Base-by-base conservation (phyloP, 441 rosid genomes). In the Lepidium campestre region DNA sequence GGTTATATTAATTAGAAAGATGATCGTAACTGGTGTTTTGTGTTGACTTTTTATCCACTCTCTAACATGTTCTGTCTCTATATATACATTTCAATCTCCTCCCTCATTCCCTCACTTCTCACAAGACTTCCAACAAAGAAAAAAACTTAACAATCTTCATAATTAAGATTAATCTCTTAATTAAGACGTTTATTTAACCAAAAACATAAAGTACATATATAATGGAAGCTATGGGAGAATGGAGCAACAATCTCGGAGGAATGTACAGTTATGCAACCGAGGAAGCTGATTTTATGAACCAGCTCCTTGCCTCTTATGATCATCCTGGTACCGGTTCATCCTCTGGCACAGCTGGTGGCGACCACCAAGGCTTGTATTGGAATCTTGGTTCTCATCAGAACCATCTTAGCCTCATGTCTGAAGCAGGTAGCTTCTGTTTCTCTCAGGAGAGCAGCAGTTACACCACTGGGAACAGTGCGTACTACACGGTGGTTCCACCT, bases 271-370 rank as follows among this genome's bases (percentile, higher is more conserved):
- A 57, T 10, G 62, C 71, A 29, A 39, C 48, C 10, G 91, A 90
- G 55, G 98, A 92, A 72, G 85, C 85, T n/a, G 85, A 90, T 68
- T 88, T 90, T 87, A 80, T 84, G 91, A 86, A 82, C 15, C 85
- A 85, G 41, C 76, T 90, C 71, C 89, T 86, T 4, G 78, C 76
- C 10, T 79, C 75, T 29, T 75, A 60, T 70, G 70, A 80, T 5
- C 55, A 74, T 32, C 37, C 74, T 0, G 58, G 81, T 22, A 14
- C 48, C 18, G 72, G 80, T 54, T 79, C 77, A 19, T 42, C 68
- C 7, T 68, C 89, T 50, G 41, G 68, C 22, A 68, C 58, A 64
- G 36, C 63, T 71, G 68, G 32, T 39, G 58, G n/a, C 23, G 64
- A 60, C 73, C 10, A 45, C 50, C 45, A 57, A 40, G 57, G 61